Conservation (phyloP, 495 filamentous ascomycete genomes). For the Beverwykella pulmonaria region DNA sequence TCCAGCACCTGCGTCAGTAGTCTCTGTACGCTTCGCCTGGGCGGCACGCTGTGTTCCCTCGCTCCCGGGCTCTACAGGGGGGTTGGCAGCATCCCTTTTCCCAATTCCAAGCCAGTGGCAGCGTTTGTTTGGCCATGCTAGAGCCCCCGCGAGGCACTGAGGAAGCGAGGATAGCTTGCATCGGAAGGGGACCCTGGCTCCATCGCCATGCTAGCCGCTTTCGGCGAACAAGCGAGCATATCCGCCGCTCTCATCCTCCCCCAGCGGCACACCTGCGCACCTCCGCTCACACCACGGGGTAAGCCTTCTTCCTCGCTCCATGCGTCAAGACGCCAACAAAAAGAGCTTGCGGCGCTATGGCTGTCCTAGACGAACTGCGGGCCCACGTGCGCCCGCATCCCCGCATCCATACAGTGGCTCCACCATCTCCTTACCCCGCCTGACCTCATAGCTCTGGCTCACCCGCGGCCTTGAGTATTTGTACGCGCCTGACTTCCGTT, state of each 20-base stretch:
- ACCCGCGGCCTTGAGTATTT: background rate
- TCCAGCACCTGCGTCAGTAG: no score
- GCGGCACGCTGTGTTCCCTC: no score
- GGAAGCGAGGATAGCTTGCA: background rate
- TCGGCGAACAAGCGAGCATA: background rate
- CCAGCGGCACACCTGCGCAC: background rate
- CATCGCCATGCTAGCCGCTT: background rate
- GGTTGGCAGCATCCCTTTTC: no score
- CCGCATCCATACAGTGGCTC: slow-evolving; percentile 1
- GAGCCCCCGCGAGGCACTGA: background rate
- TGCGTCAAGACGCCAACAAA: background rate
- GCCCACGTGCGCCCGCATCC: slow-evolving; percentile 17
- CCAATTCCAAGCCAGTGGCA: no score
- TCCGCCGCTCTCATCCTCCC: background rate
- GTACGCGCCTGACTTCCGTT: background rate
- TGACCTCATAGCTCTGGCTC: slow-evolving; percentile 18
- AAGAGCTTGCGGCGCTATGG: background rate
- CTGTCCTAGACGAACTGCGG: slow-evolving; percentile 5
- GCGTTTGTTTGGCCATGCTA: no score
- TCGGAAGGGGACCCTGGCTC: background rate
- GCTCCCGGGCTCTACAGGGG: no score
- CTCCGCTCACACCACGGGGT: background rate
- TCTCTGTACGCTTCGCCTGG: no score
- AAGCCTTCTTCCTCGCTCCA: background rate
- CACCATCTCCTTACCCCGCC: slow-evolving; percentile 19